Conservation (phyloP, 2,329 filamentous ascomycete genomes). For the Cytospora chrysosperma region DNA sequence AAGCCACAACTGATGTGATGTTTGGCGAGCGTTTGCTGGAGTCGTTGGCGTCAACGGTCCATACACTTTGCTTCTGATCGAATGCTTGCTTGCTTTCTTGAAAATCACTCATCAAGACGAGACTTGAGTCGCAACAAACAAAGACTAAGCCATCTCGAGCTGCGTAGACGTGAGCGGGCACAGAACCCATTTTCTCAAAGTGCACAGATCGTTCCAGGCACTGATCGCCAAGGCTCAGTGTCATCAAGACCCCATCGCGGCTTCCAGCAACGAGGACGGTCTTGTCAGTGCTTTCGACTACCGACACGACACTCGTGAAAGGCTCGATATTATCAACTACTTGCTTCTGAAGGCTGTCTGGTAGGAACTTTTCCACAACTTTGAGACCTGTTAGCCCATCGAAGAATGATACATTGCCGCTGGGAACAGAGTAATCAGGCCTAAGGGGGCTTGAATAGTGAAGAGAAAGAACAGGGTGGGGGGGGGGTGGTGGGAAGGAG, state of each 20-base stretch:
- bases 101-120: conserved; percentile 44
- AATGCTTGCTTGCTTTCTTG: conserved; percentile 35
- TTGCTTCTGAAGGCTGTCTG: not conserved
- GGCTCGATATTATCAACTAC: conserved; percentile 26
- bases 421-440: not conserved
- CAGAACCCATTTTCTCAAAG: conserved; percentile 30
- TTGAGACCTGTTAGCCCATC: not conserved
- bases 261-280: conserved; percentile 46
- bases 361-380: not conserved
- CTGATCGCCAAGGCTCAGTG: conserved; percentile 31
- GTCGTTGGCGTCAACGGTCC: conserved; percentile 51
- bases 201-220: conserved; percentile 21
- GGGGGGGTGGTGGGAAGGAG: too few species aligned
- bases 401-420: too few species aligned
- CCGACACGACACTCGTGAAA: conserved; percentile 45
- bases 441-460: not conserved
- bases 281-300: conserved; percentile 31
- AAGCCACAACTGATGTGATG: conserved; percentile 47
- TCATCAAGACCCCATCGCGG: conserved; percentile 52
- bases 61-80: conserved; percentile 46
- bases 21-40: conserved; percentile 45
- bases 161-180: conserved; percentile 30
- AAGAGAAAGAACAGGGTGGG: not conserved
- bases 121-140: conserved; percentile 48
- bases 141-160: conserved; percentile 36